Base-by-base conservation (phyloP, 805 yeast genomes). In the Metschnikowia dekortorum region DNA sequence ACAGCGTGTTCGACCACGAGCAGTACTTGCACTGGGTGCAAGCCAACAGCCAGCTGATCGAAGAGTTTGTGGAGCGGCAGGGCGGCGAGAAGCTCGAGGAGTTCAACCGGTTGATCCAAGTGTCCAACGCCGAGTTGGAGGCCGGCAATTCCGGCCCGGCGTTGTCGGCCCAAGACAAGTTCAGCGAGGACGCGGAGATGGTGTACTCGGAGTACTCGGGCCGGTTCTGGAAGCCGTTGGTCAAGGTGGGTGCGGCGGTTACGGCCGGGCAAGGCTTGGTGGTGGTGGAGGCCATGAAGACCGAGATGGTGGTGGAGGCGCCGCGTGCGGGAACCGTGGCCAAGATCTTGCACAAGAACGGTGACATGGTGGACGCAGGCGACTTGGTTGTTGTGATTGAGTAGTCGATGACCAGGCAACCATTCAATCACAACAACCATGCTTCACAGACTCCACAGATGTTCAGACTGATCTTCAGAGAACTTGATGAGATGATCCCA, bases 201-300 rank as follows among this genome's bases (percentile, higher is more conserved):
- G 88, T 91, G 16, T 91, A 91, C 65, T 90, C 97, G 22, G 97
- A 94, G 67, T 94, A 83, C 66, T 87, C 96, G n/a, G 99, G 98
- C 49, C 79, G 98, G 59, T 90, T 87, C 78, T 92, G 99, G 99
- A 92, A 94, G 69, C 82, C 95, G 1, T 71, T 90, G 57, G 95
- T 86, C 30, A 70, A 76, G 50, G 91, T 79, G 42, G 97, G 97
- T 26, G 94, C 87, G 60, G 69, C 56, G 5, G 95, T 92, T 29
- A 70, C 74, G 47, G 78, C 71, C 43, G 95, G 91, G 33, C 92
- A 89, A 60, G 89, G 89, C 4, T 75, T 92, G 53, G 80, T 92
- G 57, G 89, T 94, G 37, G 88, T 92, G 48, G 99, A 92, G 69
- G 98, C 99, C 49, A 92, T 92, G 99, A 92, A 92, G 76, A 94